Evolutionary conservation across 2,329 filamentous ascomycete species (phyloP).

Genomic region (Pestalotiopsis fici): DNA sequence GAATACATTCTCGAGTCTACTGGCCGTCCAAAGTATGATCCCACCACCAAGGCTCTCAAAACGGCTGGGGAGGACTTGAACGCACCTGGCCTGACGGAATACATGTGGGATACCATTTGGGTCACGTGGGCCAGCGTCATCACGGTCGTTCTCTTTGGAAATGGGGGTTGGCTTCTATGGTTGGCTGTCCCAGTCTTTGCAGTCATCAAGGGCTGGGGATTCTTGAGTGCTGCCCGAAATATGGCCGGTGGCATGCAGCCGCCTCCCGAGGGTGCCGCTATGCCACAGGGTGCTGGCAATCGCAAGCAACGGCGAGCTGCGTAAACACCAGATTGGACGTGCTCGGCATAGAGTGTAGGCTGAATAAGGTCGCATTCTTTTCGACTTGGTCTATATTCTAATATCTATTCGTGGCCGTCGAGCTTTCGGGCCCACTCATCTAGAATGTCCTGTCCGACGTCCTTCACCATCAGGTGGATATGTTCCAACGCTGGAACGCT

Average conservation of each 20-base stretch:
- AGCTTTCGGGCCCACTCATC: constrained; percentile 54
- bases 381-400: constrained; percentile 15
- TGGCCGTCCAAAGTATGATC: constrained; percentile 74
- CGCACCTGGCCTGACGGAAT: constrained; percentile 87
- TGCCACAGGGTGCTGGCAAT: constrained; percentile 44
- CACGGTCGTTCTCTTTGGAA: constrained; percentile 76
- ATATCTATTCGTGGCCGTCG: constrained; percentile 32
- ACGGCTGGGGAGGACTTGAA: constrained; percentile 85
- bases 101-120: constrained; percentile 97
- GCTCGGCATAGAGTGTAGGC: background rate
- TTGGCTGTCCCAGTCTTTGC: constrained; percentile 56
- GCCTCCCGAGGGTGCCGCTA: constrained; percentile 30
- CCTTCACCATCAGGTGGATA: constrained; percentile 74
- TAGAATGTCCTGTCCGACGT: constrained; percentile 52
- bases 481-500: constrained; percentile 87
- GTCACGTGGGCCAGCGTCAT: constrained; percentile 83
- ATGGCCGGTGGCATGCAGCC: constrained; percentile 48
- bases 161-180: constrained; percentile 68
- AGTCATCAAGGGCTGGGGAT: constrained; percentile 52
- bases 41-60: constrained; percentile 66
- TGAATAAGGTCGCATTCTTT: background rate
- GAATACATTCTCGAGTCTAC: constrained; percentile 84
- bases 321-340: constrained; percentile 25
- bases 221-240: constrained; percentile 55
- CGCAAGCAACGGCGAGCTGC: constrained; percentile 57